phyloP scores from a whole-genome alignment of 768 basidiomycete species.

The Trametes sanguinea region DNA sequence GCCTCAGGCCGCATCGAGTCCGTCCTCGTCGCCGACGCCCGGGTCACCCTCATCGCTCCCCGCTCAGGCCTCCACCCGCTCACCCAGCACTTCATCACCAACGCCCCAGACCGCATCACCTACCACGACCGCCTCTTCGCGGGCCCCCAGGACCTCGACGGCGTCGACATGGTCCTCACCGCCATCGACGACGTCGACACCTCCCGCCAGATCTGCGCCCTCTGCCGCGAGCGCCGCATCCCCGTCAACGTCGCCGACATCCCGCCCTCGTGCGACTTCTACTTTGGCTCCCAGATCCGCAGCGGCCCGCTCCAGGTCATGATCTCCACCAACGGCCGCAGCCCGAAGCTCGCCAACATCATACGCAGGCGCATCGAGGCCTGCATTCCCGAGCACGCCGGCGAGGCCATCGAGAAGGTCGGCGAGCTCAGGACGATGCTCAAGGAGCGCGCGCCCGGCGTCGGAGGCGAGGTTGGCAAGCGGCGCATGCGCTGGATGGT shows the following conservation, averaged over 20 bases:
- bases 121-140: slow-evolving; percentile 72
- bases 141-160: slow-evolving; percentile 63
- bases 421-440: slow-evolving; percentile 73
- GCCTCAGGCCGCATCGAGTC: slow-evolving; percentile 87
- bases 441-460: slow-evolving; percentile 79
- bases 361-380: slow-evolving; percentile 69
- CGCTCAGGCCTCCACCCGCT: slow-evolving; percentile 61
- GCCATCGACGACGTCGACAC: slow-evolving; percentile 83
- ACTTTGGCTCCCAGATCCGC: slow-evolving; percentile 93
- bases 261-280: slow-evolving; percentile 95
- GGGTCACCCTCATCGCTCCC: slow-evolving; percentile 79
- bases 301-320: slow-evolving; percentile 91
- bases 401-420: slow-evolving; percentile 76
- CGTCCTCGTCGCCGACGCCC: slow-evolving; percentile 78
- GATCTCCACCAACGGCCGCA: slow-evolving; percentile 93
- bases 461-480: slow-evolving; percentile 75
- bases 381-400: slow-evolving; percentile 70
- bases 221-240: slow-evolving; percentile 67
- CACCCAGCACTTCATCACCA: slow-evolving; percentile 54
- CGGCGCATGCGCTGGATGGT: slow-evolving; percentile 94
- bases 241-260: slow-evolving; percentile 98
- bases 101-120: slow-evolving; percentile 55
- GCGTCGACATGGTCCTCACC: slow-evolving; percentile 85
- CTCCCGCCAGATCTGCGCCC: slow-evolving; percentile 69
- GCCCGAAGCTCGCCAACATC: slow-evolving; percentile 87